Evolutionary conservation across 164 flowering plant genomes (phyloP).

Genomic region (Piper longum): DNA sequence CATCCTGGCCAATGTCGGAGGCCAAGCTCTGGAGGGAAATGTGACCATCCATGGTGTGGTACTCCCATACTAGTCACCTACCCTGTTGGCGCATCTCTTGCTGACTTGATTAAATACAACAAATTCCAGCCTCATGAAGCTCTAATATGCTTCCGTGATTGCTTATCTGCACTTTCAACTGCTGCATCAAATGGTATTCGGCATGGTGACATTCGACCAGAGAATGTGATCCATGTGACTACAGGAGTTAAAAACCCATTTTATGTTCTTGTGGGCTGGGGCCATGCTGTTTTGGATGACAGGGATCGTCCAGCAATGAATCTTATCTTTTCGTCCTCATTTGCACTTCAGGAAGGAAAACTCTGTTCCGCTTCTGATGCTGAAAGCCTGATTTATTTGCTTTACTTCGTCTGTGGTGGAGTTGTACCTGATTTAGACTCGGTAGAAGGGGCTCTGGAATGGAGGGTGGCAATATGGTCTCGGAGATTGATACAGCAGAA

Average conservation of each 20-base stretch:
- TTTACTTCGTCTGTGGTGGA: constrained; percentile 57
- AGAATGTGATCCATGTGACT: constrained; percentile 49
- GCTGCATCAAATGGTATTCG: constrained; percentile 55
- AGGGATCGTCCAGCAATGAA: constrained; percentile 83
- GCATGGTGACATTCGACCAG: constrained; percentile 81
- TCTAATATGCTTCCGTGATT: constrained; percentile 67
- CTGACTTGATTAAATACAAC: constrained; percentile 35
- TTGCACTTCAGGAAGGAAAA: constrained; percentile 85
- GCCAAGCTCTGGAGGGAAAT: constrained; percentile 44
- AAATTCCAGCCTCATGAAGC: constrained; percentile 53
- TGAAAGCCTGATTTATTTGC: constrained; percentile 74
- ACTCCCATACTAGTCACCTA: constrained; percentile 69
- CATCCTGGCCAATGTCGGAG: constrained; percentile 66
- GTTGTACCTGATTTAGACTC: constrained; percentile 57
- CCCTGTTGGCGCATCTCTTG: constrained; percentile 63
- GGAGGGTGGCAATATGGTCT: constrained; percentile 85
- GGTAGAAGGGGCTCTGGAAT: constrained; percentile 74
- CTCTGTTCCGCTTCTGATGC: constrained; percentile 91
- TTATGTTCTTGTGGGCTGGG: constrained; percentile 82
- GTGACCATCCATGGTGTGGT: constrained; percentile 92
- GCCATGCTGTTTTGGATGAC: constrained; percentile 83
- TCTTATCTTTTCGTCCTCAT: constrained; percentile 70
- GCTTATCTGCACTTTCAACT: constrained; percentile 54
- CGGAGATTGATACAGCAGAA: constrained; percentile 68
- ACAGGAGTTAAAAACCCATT: constrained; percentile 29